Evolutionary conservation across 1,139 yeast genomes (phyloP).

Genomic region (Debaryomyces subglobosus): DNA sequence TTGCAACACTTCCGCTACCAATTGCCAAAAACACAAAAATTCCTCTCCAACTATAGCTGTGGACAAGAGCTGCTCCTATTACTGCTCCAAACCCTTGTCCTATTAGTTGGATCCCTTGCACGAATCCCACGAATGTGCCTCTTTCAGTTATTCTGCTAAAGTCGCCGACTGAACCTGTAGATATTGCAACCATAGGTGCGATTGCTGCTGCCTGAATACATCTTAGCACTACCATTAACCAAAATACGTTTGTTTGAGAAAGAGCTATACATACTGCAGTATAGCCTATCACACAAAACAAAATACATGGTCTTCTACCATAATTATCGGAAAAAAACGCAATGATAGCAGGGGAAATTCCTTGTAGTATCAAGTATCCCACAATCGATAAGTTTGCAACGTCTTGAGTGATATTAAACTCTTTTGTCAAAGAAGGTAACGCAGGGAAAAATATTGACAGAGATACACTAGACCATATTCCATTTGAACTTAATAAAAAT

Average conservation of each 20-base stretch:
- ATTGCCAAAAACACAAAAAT: conserved; percentile 42
- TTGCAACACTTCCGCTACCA: conserved; percentile 36
- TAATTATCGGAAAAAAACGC: conserved; percentile 38
- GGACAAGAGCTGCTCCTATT: conserved; percentile 40
- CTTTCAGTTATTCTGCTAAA: conserved; percentile 39
- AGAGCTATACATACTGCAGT: conserved; percentile 40
- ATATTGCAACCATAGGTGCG: conserved; percentile 44
- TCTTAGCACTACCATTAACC: conserved; percentile 39
- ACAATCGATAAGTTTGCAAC: conserved; percentile 39
- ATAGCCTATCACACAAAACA: conserved; percentile 30
- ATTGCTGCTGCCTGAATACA: conserved; percentile 47
- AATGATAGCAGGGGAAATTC: conserved; percentile 37
- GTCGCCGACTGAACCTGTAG: conserved; percentile 46
- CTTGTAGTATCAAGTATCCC: conserved; percentile 41
- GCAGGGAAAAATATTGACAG: conserved; percentile 49
- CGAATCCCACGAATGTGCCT: conserved; percentile 44
- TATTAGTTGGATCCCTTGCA: conserved; percentile 37
- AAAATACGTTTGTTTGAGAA: conserved; percentile 36
- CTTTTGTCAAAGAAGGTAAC: conserved; percentile 33
- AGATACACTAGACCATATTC: conserved; percentile 44
- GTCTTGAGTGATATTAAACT: conserved; percentile 29
- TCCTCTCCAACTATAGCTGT: conserved; percentile 40
- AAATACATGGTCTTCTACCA: conserved; percentile 40
- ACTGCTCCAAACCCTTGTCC: conserved; percentile 47
- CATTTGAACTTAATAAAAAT: conserved; percentile 32